Percentiles rank a stretch among this genome's conserved stretches.
Evolutionary conservation across 1,284 basidiomycete species (phyloP).

Genomic region (Trichosporon asahii): DNA sequence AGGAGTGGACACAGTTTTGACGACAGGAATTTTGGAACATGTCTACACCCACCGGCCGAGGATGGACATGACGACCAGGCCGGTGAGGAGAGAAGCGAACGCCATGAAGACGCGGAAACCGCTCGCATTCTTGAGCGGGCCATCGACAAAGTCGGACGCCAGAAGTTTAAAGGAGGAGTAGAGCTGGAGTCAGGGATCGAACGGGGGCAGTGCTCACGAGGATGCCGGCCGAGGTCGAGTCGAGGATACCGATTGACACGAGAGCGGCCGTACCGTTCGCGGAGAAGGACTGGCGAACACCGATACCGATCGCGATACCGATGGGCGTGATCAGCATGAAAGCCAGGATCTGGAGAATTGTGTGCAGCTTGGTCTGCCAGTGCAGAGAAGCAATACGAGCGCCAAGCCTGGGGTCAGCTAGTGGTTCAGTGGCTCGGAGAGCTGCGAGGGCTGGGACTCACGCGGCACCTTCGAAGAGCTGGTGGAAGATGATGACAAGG

Average conservation of each 20-base stretch:
- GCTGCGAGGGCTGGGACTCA: not conserved
- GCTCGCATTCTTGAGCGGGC: slow-evolving; percentile 26
- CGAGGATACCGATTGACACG: slow-evolving; percentile 38
- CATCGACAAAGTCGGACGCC: slow-evolving; percentile 30
- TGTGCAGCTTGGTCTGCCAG: slow-evolving; percentile 20
- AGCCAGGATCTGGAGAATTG: slow-evolving; percentile 27
- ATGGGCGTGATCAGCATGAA: slow-evolving; percentile 32
- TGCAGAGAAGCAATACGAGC: slow-evolving; percentile 33
- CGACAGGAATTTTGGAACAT: not conserved
- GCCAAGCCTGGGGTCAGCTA: slow-evolving; percentile 21
- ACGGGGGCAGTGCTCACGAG: no score
- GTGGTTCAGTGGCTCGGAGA: not conserved
- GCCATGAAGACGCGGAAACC: slow-evolving; percentile 28
- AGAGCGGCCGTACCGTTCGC: slow-evolving; percentile 37
- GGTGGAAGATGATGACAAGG: slow-evolving; percentile 40
- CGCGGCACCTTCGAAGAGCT: slow-evolving; percentile 39
- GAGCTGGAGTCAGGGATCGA: slow-evolving; percentile 25
- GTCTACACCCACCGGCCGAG: slow-evolving; percentile 47
- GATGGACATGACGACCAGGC: slow-evolving; percentile 42
- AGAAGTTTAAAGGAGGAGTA: slow-evolving; percentile 39
- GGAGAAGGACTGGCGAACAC: slow-evolving; percentile 35
- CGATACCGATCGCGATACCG: slow-evolving; percentile 37
- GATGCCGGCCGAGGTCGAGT: slow-evolving; percentile 81
- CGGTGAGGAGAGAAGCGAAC: slow-evolving; percentile 27
- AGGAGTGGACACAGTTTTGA: not conserved